phyloP scores from a whole-genome alignment of 2,329 filamentous ascomycete genomes.

The Metarhizium rileyi region DNA sequence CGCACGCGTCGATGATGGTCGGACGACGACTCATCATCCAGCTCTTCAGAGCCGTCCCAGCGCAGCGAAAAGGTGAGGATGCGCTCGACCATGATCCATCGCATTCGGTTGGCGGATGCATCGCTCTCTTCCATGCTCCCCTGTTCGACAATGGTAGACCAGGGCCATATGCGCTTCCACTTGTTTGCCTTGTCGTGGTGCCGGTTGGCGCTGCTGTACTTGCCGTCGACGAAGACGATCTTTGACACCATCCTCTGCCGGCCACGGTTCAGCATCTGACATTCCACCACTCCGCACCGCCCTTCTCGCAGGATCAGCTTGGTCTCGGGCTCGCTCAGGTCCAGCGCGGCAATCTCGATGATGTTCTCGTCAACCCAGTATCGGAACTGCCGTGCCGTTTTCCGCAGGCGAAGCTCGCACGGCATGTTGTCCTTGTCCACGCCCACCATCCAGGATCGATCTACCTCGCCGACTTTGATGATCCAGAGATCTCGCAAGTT shows the following conservation, averaged over 20 bases:
- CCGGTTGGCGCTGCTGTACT: constrained; percentile 16
- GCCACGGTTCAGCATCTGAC: constrained; percentile 24
- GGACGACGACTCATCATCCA: constrained; percentile 13
- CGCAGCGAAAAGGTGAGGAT: constrained; percentile 27
- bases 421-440: constrained; percentile 21
- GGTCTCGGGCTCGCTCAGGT: constrained; percentile 24
- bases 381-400: constrained; percentile 26
- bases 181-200: constrained; percentile 11
- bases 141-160: constrained; percentile 19
- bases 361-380: constrained; percentile 29
- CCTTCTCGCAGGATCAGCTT: constrained; percentile 24
- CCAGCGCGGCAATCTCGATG: constrained; percentile 27
- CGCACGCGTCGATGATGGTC: constrained; percentile 8
- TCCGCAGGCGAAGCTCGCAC: constrained; percentile 18
- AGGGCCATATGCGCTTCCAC: constrained; percentile 25
- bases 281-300: constrained; percentile 24
- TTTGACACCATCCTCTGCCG: constrained; percentile 29
- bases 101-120: constrained; percentile 22
- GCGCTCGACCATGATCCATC: constrained; percentile 29
- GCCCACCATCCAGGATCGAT: constrained; percentile 25
- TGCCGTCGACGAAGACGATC: constrained; percentile 25
- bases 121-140: constrained; percentile 16
- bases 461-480: constrained; percentile 29
- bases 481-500: constrained; percentile 29
- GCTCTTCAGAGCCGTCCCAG: constrained; percentile 23